A percentile compares a stretch with the other conserved stretches of the same genome.
Conservation (phyloP, 1,139 yeast species). For the Debaryomycetaceae sp. region DNA sequence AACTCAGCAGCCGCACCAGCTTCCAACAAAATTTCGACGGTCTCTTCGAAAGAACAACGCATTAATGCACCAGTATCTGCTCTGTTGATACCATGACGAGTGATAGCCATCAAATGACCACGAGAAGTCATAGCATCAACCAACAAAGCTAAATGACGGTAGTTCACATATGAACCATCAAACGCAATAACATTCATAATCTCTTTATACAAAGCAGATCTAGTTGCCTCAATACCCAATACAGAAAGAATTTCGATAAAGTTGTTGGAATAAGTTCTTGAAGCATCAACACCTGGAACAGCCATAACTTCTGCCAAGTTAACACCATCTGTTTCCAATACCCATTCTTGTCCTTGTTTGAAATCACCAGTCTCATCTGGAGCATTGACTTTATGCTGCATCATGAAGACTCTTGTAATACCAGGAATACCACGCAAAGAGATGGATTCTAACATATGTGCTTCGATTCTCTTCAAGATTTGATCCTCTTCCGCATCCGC, state of each 20-base stretch:
- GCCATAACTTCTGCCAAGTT: slow-evolving; percentile 94
- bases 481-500: slow-evolving; percentile 97
- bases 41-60: slow-evolving; percentile 99
- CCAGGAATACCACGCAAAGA: slow-evolving; percentile 96
- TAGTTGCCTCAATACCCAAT: slow-evolving; percentile 97
- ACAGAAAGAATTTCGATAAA: slow-evolving; percentile 95
- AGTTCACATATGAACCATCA: slow-evolving; percentile 98
- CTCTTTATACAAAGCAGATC: slow-evolving; percentile 90
- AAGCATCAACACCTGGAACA: slow-evolving; percentile 89
- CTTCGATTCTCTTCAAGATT: slow-evolving; percentile 90
- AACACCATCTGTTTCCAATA: slow-evolving; percentile 97
- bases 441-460: slow-evolving; percentile 93
- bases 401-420: slow-evolving; percentile 87
- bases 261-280: slow-evolving; percentile 90
- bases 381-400: slow-evolving; percentile 81
- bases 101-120: slow-evolving; percentile 97
- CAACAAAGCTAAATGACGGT: slow-evolving; percentile 95
- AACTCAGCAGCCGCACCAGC: slow-evolving; percentile 98
- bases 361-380: slow-evolving; percentile 86
- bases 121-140: slow-evolving; percentile 99
- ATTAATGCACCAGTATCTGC: slow-evolving; percentile 98
- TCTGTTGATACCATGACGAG: slow-evolving; percentile 99
- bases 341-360: slow-evolving; percentile 93
- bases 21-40: slow-evolving; percentile 94
- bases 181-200: slow-evolving; percentile 96